Evolutionary conservation across 257 asterid genomes (phyloP).

Genomic region (Nemophila menziesii): DNA sequence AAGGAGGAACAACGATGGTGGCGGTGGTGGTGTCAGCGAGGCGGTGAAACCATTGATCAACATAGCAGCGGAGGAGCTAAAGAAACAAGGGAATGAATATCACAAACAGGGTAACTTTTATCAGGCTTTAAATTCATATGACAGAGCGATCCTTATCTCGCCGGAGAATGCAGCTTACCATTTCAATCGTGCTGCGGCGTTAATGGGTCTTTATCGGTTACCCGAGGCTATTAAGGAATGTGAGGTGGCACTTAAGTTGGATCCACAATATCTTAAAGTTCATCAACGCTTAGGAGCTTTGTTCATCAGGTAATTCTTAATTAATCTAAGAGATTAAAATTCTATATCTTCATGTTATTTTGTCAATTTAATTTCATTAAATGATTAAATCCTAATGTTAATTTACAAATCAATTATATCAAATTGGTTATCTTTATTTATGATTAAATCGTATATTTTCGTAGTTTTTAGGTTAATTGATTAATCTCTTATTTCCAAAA

Average conservation of each 20-base stretch:
- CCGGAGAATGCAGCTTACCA: conserved; percentile 63
- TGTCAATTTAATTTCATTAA: background rate
- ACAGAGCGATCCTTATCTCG: conserved; percentile 58
- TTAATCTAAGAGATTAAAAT: conserved; percentile 6
- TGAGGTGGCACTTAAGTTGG: conserved; percentile 78
- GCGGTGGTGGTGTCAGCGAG: conserved; percentile 34
- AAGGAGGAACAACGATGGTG: conserved; percentile 9
- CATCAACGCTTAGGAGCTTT: conserved; percentile 84
- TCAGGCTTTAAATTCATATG: conserved; percentile 63
- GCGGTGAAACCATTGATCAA: conserved; percentile 21
- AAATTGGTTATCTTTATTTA: too few relatives aligned
- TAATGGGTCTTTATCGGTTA: conserved; percentile 53
- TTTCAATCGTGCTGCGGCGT: conserved; percentile 72
- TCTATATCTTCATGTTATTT: conserved; percentile 13
- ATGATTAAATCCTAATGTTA: background rate
- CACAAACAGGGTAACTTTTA: conserved; percentile 50
- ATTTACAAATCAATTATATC: too few relatives aligned
- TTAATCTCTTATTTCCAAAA: too few relatives aligned
- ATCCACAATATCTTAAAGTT: conserved; percentile 73
- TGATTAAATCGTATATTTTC: too few relatives aligned
- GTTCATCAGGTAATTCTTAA: conserved; percentile 47
- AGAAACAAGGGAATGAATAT: conserved; percentile 63
- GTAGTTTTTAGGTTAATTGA: too few relatives aligned
- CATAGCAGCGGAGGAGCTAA: conserved; percentile 55
- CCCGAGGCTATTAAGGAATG: conserved; percentile 68